Conservation (phyloP, 148 eudicot genomes). For the Amaranthus cruentus region DNA sequence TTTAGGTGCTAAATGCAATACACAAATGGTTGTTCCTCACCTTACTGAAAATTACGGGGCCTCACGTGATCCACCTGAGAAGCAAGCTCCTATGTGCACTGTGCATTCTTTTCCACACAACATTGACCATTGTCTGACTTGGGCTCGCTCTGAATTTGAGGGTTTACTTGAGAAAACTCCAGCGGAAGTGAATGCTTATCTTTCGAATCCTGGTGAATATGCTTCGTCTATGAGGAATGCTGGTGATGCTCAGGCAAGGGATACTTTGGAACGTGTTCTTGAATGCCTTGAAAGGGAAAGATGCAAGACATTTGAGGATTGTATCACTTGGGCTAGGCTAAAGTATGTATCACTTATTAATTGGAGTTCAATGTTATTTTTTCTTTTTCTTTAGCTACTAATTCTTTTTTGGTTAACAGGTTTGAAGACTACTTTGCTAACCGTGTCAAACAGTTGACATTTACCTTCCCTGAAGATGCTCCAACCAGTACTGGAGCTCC, state of each 20-base stretch:
- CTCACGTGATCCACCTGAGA: conserved; percentile 94
- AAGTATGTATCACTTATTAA: conserved; percentile 39
- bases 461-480: conserved; percentile 90
- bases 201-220: conserved; percentile 66
- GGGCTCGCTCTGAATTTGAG: conserved; percentile 93
- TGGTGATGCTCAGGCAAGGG: conserved; percentile 91
- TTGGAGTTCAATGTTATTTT: neutral
- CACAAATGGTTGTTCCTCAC: conserved; percentile 95
- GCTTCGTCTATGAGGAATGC: conserved; percentile 66
- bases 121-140: conserved; percentile 90
- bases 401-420: conserved; percentile 32
- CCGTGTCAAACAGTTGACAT: conserved; percentile 82
- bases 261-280: conserved; percentile 68
- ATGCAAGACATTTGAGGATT: conserved; percentile 81
- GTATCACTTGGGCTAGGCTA: conserved; percentile 77
- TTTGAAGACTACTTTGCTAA: conserved; percentile 83
- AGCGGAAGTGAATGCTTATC: conserved; percentile 81
- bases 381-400: conserved; percentile 3
- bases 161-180: conserved; percentile 92
- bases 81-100: conserved; percentile 95
- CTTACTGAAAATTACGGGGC: conserved; percentile 95
- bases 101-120: conserved; percentile 93
- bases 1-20: conserved; percentile 87
- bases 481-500: conserved; percentile 83
- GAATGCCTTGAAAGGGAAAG: conserved; percentile 75